Conservation (phyloP, 2,329 filamentous ascomycete species). For the Diaporthe helianthi region DNA sequence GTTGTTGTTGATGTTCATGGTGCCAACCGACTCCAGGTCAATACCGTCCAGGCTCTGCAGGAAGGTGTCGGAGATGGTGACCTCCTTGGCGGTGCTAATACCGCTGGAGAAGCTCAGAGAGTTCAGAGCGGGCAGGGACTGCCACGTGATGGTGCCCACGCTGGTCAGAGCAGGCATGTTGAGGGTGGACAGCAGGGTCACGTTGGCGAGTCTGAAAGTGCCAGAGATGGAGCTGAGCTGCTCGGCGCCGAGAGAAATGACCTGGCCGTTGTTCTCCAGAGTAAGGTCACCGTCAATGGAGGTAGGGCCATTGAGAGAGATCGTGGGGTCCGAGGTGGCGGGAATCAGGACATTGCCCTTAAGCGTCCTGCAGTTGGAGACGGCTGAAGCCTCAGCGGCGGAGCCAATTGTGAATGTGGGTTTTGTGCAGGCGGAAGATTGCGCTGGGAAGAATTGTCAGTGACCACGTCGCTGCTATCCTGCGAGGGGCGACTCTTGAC, state of each 20-base stretch:
- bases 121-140: conserved; percentile 70
- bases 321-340: conserved; percentile 58
- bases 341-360: conserved; percentile 73
- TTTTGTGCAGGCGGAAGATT: conserved; percentile 45
- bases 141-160: conserved; percentile 74
- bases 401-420: conserved; percentile 65
- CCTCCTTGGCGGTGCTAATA: conserved; percentile 70
- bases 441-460: conserved; percentile 40
- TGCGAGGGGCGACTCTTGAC: conserved; percentile 32
- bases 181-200: conserved; percentile 73
- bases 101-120: conserved; percentile 55
- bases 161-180: conserved; percentile 68
- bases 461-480: background rate
- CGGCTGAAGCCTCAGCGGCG: conserved; percentile 64
- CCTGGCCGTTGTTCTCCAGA: conserved; percentile 62
- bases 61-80: conserved; percentile 86
- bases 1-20: conserved; percentile 92
- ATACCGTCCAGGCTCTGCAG: conserved; percentile 81
- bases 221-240: conserved; percentile 71
- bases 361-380: conserved; percentile 72
- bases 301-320: conserved; percentile 68
- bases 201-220: conserved; percentile 71
- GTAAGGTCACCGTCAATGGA: conserved; percentile 64
- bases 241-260: conserved; percentile 69
- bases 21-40: conserved; percentile 74